Conservation (phyloP, 352 stramenopile species). For the Phytophthora boehmeriae region DNA sequence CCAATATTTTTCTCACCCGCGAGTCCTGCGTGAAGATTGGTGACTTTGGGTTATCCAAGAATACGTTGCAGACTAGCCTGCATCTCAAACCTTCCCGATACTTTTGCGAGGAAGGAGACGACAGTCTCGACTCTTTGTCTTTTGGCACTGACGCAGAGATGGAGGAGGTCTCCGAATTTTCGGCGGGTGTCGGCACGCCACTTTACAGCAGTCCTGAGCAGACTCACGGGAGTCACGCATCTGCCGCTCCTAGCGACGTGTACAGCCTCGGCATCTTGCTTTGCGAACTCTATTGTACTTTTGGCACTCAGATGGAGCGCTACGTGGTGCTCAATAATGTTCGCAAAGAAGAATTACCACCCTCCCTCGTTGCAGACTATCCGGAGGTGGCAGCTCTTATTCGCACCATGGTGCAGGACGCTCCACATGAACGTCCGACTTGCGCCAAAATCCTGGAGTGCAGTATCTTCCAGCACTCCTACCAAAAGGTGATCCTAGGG, state of each 20-base stretch:
- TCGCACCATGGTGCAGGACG: slow-evolving; percentile 52
- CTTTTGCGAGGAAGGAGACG: slow-evolving; percentile 43
- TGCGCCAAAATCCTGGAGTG: slow-evolving; percentile 52
- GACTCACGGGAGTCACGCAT: slow-evolving; percentile 42
- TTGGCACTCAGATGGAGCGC: slow-evolving; percentile 84
- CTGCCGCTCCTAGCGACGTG: slow-evolving; percentile 63
- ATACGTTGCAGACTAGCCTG: slow-evolving; percentile 61
- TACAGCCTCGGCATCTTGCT: slow-evolving; percentile 79
- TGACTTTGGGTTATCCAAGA: slow-evolving; percentile 83
- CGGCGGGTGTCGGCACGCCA: slow-evolving; percentile 70
- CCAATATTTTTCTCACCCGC: slow-evolving; percentile 81
- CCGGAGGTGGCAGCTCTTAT: slow-evolving; percentile 56
- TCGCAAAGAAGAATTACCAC: slow-evolving; percentile 47
- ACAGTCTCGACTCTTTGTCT: slow-evolving; percentile 26
- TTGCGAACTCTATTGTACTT: slow-evolving; percentile 77
- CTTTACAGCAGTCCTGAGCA: slow-evolving; percentile 84
- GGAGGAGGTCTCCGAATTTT: slow-evolving; percentile 51
- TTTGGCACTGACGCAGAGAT: slow-evolving; percentile 31
- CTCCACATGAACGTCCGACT: slow-evolving; percentile 43
- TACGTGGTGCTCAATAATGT: slow-evolving; percentile 56
- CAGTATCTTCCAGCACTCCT: slow-evolving; percentile 28
- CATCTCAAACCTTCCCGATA: slow-evolving; percentile 64
- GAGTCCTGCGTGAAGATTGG: slow-evolving; percentile 84
- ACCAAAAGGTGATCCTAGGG: slow-evolving; percentile 27
- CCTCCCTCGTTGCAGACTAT: slow-evolving; percentile 34